Percentiles rank a stretch among this genome's conserved stretches.
These are phyloP conservation scores for Cocos nucifera DNA, from an alignment of 176 grass and related monocot species.

Conservation along the genomic window DNA sequence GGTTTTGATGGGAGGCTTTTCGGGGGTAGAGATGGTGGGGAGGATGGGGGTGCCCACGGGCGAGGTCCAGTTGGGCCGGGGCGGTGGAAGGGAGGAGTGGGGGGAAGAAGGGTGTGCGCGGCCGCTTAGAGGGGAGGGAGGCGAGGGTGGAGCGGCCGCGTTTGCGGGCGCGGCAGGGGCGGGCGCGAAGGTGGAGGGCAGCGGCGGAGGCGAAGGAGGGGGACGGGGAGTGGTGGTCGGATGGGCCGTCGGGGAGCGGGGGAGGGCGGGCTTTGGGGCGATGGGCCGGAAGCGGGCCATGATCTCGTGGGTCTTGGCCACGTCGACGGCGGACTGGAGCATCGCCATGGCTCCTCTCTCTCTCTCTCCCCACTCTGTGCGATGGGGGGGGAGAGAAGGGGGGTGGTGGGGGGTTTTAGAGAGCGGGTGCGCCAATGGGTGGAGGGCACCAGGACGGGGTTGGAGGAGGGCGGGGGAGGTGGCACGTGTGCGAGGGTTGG, in stretches of 20 bases:
- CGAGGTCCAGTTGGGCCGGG: too few relatives aligned
- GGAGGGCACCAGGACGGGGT: slow-evolving; percentile 42
- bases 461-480: slow-evolving; percentile 4
- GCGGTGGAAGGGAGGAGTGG: slow-evolving; percentile 29
- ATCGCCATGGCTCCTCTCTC: slow-evolving; percentile 10
- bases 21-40: background rate
- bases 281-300: slow-evolving; percentile 85
- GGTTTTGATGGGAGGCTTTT: slow-evolving; percentile 1
- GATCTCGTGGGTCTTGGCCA: slow-evolving; percentile 91
- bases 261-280: slow-evolving; percentile 64
- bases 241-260: slow-evolving; percentile 7
- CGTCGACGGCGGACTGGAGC: slow-evolving; percentile 50
- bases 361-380: too few relatives aligned
- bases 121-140: slow-evolving; percentile 24
- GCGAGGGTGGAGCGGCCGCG: slow-evolving; percentile 34
- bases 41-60: too few relatives aligned
- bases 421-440: slow-evolving; percentile 53
- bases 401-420: slow-evolving; percentile 34
- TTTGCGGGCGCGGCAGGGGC: slow-evolving; percentile 60
- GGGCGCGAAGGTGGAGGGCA: slow-evolving; percentile 43
- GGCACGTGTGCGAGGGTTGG: slow-evolving; percentile 61
- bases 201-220: slow-evolving; percentile 17
- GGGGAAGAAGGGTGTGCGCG: slow-evolving; percentile 24
- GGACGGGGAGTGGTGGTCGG: background rate
- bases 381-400: background rate